These are phyloP conservation scores for Candida stauntonica DNA, from an alignment of 805 yeast genomes.

Conservation along the genomic window DNA sequence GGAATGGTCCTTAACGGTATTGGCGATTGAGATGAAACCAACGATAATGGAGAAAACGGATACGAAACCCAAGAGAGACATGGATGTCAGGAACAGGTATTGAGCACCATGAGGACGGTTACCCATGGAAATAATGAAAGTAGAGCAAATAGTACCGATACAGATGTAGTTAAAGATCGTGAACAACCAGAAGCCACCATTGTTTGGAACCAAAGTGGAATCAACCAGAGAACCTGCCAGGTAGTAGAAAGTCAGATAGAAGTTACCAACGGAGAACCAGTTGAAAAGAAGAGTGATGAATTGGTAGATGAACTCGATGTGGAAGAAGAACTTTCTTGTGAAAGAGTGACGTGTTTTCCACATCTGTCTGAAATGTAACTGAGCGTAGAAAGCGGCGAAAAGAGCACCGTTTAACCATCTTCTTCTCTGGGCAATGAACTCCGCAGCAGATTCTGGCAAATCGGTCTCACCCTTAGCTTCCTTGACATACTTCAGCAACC, in stretches of 20 bases:
- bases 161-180: constrained; percentile 83
- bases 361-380: constrained; percentile 77
- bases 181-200: constrained; percentile 80
- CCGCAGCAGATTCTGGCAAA: constrained; percentile 93
- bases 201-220: constrained; percentile 46
- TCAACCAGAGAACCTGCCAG: constrained; percentile 79
- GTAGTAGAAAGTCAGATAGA: constrained; percentile 87
- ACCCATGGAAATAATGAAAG: constrained; percentile 92
- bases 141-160: constrained; percentile 77
- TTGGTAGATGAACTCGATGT: constrained; percentile 87
- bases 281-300: constrained; percentile 75
- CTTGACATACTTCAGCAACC: constrained; percentile 89
- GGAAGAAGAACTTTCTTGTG: constrained; percentile 74
- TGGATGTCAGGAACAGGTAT: constrained; percentile 66
- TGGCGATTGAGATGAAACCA: constrained; percentile 74
- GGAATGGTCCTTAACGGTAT: constrained; percentile 38
- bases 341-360: constrained; percentile 87
- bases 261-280: constrained; percentile 89
- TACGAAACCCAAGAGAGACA: constrained; percentile 69
- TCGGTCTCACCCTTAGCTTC: constrained; percentile 96
- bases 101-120: constrained; percentile 97
- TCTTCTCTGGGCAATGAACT: constrained; percentile 92
- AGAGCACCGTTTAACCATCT: constrained; percentile 98
- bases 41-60: constrained; percentile 77
- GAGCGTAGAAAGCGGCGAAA: constrained; percentile 91